Evolutionary conservation across 2,329 filamentous ascomycete species (phyloP).

Genomic region (Arthroderma sp.): DNA sequence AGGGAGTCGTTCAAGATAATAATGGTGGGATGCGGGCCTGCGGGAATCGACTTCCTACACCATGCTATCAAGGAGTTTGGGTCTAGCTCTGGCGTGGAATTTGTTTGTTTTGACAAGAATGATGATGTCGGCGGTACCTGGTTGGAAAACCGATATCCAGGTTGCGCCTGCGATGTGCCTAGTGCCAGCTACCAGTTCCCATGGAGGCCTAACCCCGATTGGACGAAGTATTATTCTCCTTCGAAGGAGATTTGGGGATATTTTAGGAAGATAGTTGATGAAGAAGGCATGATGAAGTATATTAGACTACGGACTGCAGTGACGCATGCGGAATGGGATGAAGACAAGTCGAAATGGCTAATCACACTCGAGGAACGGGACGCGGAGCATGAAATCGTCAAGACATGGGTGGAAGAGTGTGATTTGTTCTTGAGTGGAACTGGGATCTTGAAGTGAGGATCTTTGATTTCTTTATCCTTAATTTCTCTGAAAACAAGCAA

Average conservation of each 20-base stretch:
- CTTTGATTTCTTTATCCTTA: not conserved
- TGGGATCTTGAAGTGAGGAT: constrained; percentile 28
- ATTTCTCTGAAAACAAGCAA: not conserved
- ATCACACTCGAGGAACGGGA: constrained; percentile 17
- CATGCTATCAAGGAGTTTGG: constrained; percentile 12
- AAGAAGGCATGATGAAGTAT: constrained; percentile 53
- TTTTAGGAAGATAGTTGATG: constrained; percentile 50
- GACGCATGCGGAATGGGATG: constrained; percentile 44
- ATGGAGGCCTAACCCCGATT: constrained; percentile 56
- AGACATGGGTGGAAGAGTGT: constrained; percentile 19
- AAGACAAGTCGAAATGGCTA: constrained; percentile 28
- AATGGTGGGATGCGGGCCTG: constrained; percentile 15
- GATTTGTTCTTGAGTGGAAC: constrained; percentile 29
- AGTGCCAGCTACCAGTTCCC: constrained; percentile 59
- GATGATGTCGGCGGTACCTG: constrained; percentile 28
- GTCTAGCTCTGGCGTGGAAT: constrained; percentile 14
- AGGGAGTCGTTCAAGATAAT: constrained; percentile 14
- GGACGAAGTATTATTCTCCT: constrained; percentile 56
- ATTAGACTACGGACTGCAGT: constrained; percentile 47
- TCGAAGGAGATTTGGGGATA: constrained; percentile 57
- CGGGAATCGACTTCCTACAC: constrained; percentile 17
- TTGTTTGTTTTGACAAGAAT: constrained; percentile 24
- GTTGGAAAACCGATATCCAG: constrained; percentile 43
- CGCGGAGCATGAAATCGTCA: constrained; percentile 12
- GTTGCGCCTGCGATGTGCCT: constrained; percentile 56